Percentiles rank a stretch among this genome's conserved stretches.
Evolutionary conservation across 768 basidiomycete genomes (phyloP).

Genomic region (Agaricus subrufescens): DNA sequence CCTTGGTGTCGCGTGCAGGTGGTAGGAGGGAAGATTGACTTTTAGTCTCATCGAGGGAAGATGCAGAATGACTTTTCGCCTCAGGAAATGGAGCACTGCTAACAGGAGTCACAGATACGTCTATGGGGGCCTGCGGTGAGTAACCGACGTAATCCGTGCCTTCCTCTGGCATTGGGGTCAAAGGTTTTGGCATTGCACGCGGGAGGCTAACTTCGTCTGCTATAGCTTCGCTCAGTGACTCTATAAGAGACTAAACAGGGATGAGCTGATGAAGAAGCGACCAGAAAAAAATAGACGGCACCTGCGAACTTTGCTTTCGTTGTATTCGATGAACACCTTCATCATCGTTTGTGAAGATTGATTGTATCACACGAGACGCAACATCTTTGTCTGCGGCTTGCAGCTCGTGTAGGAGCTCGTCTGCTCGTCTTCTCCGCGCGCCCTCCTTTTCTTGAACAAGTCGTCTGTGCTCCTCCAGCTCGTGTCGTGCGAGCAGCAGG

Average conservation of each 20-base stretch:
- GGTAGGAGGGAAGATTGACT: not conserved
- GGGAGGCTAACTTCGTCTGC: slow-evolving; percentile 40
- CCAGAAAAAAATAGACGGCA: slow-evolving; percentile 25
- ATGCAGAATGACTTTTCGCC: not conserved
- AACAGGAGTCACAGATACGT: not conserved
- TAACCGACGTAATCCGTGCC: slow-evolving; percentile 5
- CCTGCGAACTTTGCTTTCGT: slow-evolving; percentile 55
- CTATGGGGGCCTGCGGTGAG: not conserved
- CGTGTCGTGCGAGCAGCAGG: slow-evolving; percentile 49
- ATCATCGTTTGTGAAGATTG: slow-evolving; percentile 55
- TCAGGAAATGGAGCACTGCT: not conserved
- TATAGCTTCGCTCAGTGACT: slow-evolving; percentile 53
- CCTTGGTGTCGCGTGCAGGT: slow-evolving; percentile 21
- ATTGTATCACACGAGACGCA: slow-evolving; percentile 61
- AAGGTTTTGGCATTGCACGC: slow-evolving; percentile 27
- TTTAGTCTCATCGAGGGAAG: not conserved
- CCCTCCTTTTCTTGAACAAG: slow-evolving; percentile 56
- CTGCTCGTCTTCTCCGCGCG: slow-evolving; percentile 45
- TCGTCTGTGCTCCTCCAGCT: slow-evolving; percentile 58
- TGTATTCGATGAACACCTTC: slow-evolving; percentile 43
- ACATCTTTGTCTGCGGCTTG: slow-evolving; percentile 59
- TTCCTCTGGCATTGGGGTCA: slow-evolving; percentile 34
- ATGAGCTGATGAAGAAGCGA: slow-evolving; percentile 1
- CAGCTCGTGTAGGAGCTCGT: slow-evolving; percentile 53
- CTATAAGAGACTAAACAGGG: slow-evolving; percentile 38